Base-by-base conservation (phyloP, 2,329 filamentous ascomycete genomes). In the Anisogramma anomala region DNA sequence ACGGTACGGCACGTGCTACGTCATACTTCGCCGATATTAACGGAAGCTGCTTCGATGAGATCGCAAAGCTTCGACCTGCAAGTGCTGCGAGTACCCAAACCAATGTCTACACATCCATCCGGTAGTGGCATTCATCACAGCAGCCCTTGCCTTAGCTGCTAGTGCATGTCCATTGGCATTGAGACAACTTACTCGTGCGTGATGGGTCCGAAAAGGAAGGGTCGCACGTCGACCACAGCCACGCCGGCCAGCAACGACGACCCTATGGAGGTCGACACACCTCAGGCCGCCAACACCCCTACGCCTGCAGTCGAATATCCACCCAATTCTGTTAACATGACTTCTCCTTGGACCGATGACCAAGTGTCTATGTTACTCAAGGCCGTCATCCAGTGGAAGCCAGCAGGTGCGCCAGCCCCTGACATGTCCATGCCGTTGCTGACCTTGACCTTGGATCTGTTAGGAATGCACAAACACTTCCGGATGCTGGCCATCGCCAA, bases 311-410 rank as follows among this genome's bases (percentile, higher is more conserved):
- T 58, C 33, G 55, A 58, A 4, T 52, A 53, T 60, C 38, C 71
- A 51, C 60, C 61, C 47, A 50, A 60, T 36, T 46, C 58, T 46
- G 49, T 64, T 20, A 61, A 63, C 50, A 59, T 62, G 36, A 74
- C 77, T 42, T 84, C 89, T 49, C 75, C 80, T 19, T 98, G 91
- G 91, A 95, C 87, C 3, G 88, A 94, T 54, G 89, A 95, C 55
- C 91, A 98, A 61, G 82, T 94, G 50, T 87, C 85, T 1, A 88
- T 86, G 30, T 71, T 98, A 1, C 86, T 94, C 65, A 95, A 95
- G 58, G 86, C 80, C 39, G 82, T 96, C 50, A 88, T 96, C 49
- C 75, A 80, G 56, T 94, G 84, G 82, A 98, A 98, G 58, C 91
- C 91, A n/a, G 89, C 89, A 30, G 89, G 87, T 85, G 57, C 14